phyloP scores from a whole-genome alignment of 2,329 filamentous ascomycete genomes.

The Pseudocercospora pini-densiflorae region DNA sequence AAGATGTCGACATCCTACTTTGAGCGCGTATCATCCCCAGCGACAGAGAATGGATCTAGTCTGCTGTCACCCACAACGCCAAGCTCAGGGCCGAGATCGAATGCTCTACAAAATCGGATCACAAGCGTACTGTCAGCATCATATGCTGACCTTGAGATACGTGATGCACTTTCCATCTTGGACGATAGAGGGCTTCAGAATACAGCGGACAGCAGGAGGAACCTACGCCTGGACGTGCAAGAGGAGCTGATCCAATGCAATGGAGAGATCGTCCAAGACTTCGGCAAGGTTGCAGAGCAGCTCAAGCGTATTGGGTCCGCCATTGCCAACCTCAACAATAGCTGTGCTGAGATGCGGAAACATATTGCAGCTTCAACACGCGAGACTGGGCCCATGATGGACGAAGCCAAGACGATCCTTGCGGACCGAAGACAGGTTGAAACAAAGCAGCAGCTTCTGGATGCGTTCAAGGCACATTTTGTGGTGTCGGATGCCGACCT shows the following conservation, averaged over 20 bases:
- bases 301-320: slow-evolving; percentile 79
- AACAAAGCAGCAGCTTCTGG: slow-evolving; percentile 76
- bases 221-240: slow-evolving; percentile 80
- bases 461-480: slow-evolving; percentile 81
- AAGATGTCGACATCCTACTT: slow-evolving; percentile 35
- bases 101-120: slow-evolving; percentile 79
- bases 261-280: slow-evolving; percentile 84
- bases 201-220: slow-evolving; percentile 75
- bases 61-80: slow-evolving; percentile 27
- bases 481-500: slow-evolving; percentile 81
- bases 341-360: slow-evolving; percentile 77
- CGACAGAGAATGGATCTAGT: slow-evolving; percentile 13
- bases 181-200: slow-evolving; percentile 75
- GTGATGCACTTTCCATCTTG: slow-evolving; percentile 78
- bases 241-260: slow-evolving; percentile 93
- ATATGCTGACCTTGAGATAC: slow-evolving; percentile 89
- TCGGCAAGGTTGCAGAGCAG: slow-evolving; percentile 92
- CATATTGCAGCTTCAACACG: slow-evolving; percentile 76
- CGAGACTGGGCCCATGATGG: slow-evolving; percentile 74
- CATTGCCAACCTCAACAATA: slow-evolving; percentile 77
- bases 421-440: slow-evolving; percentile 74
- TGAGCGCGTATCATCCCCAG: slow-evolving; percentile 28
- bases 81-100: slow-evolving; percentile 48
- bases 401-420: slow-evolving; percentile 76
- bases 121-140: slow-evolving; percentile 87